Base-by-base conservation (phyloP, 1,139 yeast genomes). In the Protomyces pachydermus region DNA sequence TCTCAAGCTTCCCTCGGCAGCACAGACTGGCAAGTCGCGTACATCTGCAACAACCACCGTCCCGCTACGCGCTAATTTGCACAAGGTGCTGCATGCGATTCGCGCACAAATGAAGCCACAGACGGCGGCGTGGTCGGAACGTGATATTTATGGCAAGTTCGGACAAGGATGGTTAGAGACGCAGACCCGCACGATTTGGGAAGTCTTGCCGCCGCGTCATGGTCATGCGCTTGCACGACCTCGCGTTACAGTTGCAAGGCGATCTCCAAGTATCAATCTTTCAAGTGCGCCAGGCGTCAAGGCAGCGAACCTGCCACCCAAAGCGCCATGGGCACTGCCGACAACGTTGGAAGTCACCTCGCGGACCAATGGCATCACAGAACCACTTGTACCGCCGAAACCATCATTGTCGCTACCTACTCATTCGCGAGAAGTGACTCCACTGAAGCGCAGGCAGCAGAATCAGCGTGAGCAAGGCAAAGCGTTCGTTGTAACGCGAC, bases 101-200 rank as follows among this genome's bases (percentile, higher is more conserved):
- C 45, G 23, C 6, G 42, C 32, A 18, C 45, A 16, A 8, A 34
- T 14, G 55, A 50, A 10, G n/a, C 34, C 32, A 12, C 57, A 23
- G 8, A 16, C 28, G n/a, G 48, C 48, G 18, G 48, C 48, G 18
- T 18, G 18, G 10, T n/a, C 48, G 25, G 48, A 42, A 20, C 48
- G 48, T 6, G 48, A 42, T 18, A 42, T 42, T 18, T 42, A 42
- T 42, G 48, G 48, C 48, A 42, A 42, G 12, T 20, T 42, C 5
- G 48, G 48, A 16, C 52, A 50, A 10, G 48, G 32, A n/a, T 58
- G 56, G 56, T 38, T 39, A n/a, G 62, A 58, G 32, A 42, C 35
- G 14, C 62, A 58, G 20, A 50, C 62, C 16, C 39, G 62, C 28
- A 25, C 62, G 6, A 32, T 58, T 10, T 58, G 62, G 62, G 62